These are phyloP conservation scores for Alternaria arborescens DNA, from an alignment of 2,329 filamentous ascomycete genomes.

Conservation along the genomic window DNA sequence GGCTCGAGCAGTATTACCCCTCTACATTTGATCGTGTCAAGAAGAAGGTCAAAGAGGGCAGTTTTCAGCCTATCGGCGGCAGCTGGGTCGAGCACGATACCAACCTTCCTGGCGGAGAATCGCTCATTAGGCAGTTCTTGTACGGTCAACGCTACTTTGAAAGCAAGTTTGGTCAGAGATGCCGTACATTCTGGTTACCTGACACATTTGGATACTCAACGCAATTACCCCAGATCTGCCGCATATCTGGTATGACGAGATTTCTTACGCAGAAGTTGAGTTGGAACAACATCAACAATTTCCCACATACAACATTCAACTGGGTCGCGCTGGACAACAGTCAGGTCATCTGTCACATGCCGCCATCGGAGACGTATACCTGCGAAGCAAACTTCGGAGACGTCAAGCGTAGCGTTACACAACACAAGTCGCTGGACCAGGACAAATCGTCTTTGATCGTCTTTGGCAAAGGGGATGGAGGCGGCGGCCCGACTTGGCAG, in stretches of 20 bases:
- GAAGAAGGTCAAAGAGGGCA: slow-evolving; percentile 85
- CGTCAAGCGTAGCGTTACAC: slow-evolving; percentile 84
- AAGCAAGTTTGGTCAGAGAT: slow-evolving; percentile 87
- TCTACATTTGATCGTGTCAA: slow-evolving; percentile 90
- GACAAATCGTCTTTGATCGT: slow-evolving; percentile 90
- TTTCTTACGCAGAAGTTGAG: slow-evolving; percentile 99
- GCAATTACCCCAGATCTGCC: slow-evolving; percentile 92
- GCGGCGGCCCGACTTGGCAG: slow-evolving; percentile 91
- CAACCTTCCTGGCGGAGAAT: slow-evolving; percentile 95
- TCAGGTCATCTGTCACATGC: slow-evolving; percentile 98
- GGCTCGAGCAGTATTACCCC: slow-evolving; percentile 90
- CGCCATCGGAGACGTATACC: slow-evolving; percentile 93
- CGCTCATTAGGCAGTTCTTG: slow-evolving; percentile 89
- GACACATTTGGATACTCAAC: slow-evolving; percentile 98
- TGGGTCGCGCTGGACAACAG: slow-evolving; percentile 96
- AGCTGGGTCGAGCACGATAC: slow-evolving; percentile 99
- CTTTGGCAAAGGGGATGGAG: slow-evolving; percentile 96
- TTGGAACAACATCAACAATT: slow-evolving; percentile 99
- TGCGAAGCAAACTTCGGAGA: slow-evolving; percentile 95
- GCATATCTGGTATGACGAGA: slow-evolving; percentile 91
- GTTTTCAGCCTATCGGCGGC: slow-evolving; percentile 93
- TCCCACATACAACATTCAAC: slow-evolving; percentile 98
- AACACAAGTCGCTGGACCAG: slow-evolving; percentile 95
- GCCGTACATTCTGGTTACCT: slow-evolving; percentile 94
- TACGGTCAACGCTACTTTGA: slow-evolving; percentile 97